phyloP scores from a whole-genome alignment of 2,329 filamentous ascomycete species.

The Pleurostoma richardsiae region DNA sequence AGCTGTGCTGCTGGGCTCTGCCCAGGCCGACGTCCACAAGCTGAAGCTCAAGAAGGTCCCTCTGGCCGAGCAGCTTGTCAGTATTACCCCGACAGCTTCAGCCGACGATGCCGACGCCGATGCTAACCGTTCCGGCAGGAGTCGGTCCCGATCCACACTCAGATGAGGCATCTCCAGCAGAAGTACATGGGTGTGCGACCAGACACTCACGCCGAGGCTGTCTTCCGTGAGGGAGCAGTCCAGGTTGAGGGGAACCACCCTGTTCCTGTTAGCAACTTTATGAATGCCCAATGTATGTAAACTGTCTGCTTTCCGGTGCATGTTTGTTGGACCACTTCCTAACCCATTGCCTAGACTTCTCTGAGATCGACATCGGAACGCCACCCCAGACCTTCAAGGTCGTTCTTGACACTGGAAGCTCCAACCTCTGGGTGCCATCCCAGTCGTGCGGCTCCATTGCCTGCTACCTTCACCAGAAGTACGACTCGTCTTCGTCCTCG shows the following conservation, averaged over 20 bases:
- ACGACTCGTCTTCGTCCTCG: conserved; percentile 84
- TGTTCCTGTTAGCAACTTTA: conserved; percentile 91
- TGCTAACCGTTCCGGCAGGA: conserved; percentile 45
- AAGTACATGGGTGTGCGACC: conserved; percentile 91
- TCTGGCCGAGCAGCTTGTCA: conserved; percentile 84
- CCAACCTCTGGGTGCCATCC: conserved; percentile 98
- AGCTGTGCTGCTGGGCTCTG: conserved; percentile 75
- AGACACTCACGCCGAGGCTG: conserved; percentile 62
- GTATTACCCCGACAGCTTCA: conserved; percentile 25
- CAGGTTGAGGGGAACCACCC: conserved; percentile 65
- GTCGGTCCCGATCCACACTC: conserved; percentile 71
- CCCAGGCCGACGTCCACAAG: conserved; percentile 85
- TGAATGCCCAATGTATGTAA: conserved; percentile 93
- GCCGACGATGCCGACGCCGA: not conserved
- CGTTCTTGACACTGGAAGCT: conserved; percentile 95
- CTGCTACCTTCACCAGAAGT: conserved; percentile 96
- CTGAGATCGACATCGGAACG: conserved; percentile 87
- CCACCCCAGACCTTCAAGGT: conserved; percentile 97
- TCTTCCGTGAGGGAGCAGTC: conserved; percentile 72
- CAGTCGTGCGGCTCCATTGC: conserved; percentile 88
- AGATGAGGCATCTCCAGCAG: conserved; percentile 79
- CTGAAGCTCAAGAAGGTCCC: conserved; percentile 98
- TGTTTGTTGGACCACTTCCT: not conserved
- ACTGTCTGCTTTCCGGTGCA: not conserved
- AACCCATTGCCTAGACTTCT: conserved; percentile 69